phyloP scores from a whole-genome alignment of 257 asterid genomes.

The Marsdenia floribunda region DNA sequence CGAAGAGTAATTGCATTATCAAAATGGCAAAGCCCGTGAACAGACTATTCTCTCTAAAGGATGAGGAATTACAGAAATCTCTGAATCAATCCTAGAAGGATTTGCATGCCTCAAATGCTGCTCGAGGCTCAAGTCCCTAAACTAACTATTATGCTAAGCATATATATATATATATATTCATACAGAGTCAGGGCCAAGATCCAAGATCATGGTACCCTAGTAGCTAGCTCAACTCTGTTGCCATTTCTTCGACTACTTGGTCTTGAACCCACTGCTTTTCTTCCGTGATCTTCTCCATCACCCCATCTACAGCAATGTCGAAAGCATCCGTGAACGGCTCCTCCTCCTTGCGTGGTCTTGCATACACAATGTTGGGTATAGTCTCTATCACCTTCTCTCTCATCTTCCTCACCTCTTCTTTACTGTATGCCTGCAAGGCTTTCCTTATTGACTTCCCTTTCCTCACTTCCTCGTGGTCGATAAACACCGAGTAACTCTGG shows the following conservation, averaged over 20 bases:
- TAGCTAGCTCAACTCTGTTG: background rate
- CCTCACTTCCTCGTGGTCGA: slow-evolving; percentile 55
- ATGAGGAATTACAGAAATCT: background rate
- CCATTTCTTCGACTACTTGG: background rate
- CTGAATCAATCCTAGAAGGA: too few relatives aligned
- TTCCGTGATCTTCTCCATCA: slow-evolving; percentile 66
- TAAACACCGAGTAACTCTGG: slow-evolving; percentile 73
- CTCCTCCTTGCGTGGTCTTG: slow-evolving; percentile 49
- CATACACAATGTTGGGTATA: slow-evolving; percentile 62
- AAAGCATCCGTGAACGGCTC: slow-evolving; percentile 67
- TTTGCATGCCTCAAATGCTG: background rate
- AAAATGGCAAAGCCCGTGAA: too few relatives aligned
- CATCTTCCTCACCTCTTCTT: slow-evolving; percentile 54
- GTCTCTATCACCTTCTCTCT: slow-evolving; percentile 71
- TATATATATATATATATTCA: background rate
- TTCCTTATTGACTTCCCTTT: slow-evolving; percentile 56
- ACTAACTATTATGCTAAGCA: background rate
- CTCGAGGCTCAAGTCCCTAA: background rate
- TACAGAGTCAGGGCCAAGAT: background rate
- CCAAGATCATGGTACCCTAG: background rate
- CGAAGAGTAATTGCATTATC: too few relatives aligned
- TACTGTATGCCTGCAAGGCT: slow-evolving; percentile 42
- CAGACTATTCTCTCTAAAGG: too few relatives aligned
- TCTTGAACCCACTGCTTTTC: slow-evolving; percentile 30
- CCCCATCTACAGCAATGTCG: slow-evolving; percentile 81